These are phyloP conservation scores for Leccinum boreale DNA, from an alignment of 768 basidiomycete species.

Conservation along the genomic window DNA sequence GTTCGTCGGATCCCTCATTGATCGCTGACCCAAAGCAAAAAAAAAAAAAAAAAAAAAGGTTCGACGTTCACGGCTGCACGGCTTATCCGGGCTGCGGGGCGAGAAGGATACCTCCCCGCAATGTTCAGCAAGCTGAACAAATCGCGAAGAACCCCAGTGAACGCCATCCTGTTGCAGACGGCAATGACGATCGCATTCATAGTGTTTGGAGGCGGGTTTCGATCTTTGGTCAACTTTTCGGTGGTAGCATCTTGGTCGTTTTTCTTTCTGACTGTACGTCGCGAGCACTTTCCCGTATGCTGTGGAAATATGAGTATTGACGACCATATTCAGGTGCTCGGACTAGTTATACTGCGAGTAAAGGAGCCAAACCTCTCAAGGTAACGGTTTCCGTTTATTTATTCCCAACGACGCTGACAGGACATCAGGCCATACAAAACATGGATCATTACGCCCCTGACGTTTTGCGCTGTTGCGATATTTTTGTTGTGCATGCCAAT, in stretches of 20 bases:
- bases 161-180: constrained; percentile 82
- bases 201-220: constrained; percentile 83
- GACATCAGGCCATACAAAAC: constrained; percentile 81
- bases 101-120: constrained; percentile 82
- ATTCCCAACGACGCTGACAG: background rate
- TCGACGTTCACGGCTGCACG: constrained; percentile 76
- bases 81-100: constrained; percentile 84
- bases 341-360: constrained; percentile 80
- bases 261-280: constrained; percentile 76
- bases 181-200: constrained; percentile 75
- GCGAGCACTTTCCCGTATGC: background rate
- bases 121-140: constrained; percentile 77
- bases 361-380: constrained; percentile 89
- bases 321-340: constrained; percentile 59
- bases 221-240: constrained; percentile 85
- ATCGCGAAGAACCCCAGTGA: constrained; percentile 78
- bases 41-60: constrained; percentile 45
- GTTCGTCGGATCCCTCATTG: background rate
- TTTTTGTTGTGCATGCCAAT: constrained; percentile 86
- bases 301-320: constrained; percentile 1
- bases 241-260: constrained; percentile 86
- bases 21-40: constrained; percentile 9
- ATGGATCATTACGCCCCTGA: constrained; percentile 86
- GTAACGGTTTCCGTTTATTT: constrained; percentile 31
- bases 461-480: constrained; percentile 70